Evolutionary conservation across 1,139 yeast genomes (phyloP), one percentile per base, ranked within the genome.

Genomic region (Wickerhamomyces sp.): DNA sequence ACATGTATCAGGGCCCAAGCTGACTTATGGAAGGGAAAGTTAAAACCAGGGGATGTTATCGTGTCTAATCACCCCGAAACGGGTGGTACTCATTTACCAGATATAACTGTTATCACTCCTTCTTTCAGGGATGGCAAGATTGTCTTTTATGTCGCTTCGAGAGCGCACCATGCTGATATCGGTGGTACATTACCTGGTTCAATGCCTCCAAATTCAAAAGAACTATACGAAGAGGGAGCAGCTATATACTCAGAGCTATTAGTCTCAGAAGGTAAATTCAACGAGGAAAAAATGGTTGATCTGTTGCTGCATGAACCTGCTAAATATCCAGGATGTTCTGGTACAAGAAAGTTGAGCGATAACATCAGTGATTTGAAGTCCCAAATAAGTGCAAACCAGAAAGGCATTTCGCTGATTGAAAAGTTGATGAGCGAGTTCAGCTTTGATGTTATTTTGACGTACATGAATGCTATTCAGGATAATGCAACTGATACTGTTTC

Each of bases 41-140:
- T 78, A 30, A 66, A 75, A 46, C 80, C 77, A 10, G 94, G 94
- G 27, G 94, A 85, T 65, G 93, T 85, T 1, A 63, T 86, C 32
- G 83, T 84, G 7, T 78, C 90, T 1, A 86, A 86, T 58, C 94
- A 86, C 59, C 95, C 95, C 2, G 80, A 75, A 26, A 81, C 81
- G 48, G 94, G 94, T 27, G 94, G 94, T 1, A 81, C 91, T 0
- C 95, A 86, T 66, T 70, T 86, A 48, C 94, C 95, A 0, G 95
- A 87, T 67, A 80, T 81, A 43, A 87, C 86, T 0, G 81, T 80
- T 9, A 78, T 80, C 29, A 77, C 85, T 0, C 86, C 86, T 1
- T 78, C 79, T 3, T 73, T 75, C 52, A 60, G 68, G 49, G 60
- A 57, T 15, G 67, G 61, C 3, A 56, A 64, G 34, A 54, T 71